Base-by-base conservation (phyloP, 73 alveolate genomes). In the Paramecium sonneborni region DNA sequence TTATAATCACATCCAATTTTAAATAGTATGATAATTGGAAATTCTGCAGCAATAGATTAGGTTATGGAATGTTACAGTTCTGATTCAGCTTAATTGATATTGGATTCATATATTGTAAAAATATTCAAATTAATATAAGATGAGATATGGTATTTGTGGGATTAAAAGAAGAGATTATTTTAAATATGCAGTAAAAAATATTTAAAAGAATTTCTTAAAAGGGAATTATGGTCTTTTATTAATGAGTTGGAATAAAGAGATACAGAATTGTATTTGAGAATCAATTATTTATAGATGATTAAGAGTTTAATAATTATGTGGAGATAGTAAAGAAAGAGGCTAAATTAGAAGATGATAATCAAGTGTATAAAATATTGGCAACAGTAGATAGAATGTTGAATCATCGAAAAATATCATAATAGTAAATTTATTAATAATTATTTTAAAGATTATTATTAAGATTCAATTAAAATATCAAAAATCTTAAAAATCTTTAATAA, bases 131-230 rank as follows among this genome's bases (percentile, higher is more conserved):
- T 23, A 26, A 28, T 24, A 11, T 79, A 18, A 41, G 72, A 79
- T 79, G 90, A 79, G 90, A 44, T 79, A 79, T 44, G 90, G 90
- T 1, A 41, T 34, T 8, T 43, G 76, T 7, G 90, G 90, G 18
- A 79, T 79, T 21, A 79, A 79, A 28, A 79, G 90, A 46, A 39
- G 90, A 21, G 90, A 79, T 34, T 79, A 79, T 46, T 18, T 79
- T 21, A 38, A 79, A 41, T 79, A 79, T 43, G 90, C 76, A 23
- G 44, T 79, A 14, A 79, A 79, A 62, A 79, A 79, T 62, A 79
- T 79, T 41, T 26, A 79, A 24, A 38, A 62, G 10, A 79, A 79
- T 37, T 46, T 79, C 24, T 79, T 79, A 18, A 79, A 79, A 28
- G 90, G 90, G 30, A 79, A 79, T 21, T 79, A 79, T 79, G 76